Evolutionary conservation across 176 grass and related monocot genomes (phyloP).

Genomic region (Alloteropsis semialata): DNA sequence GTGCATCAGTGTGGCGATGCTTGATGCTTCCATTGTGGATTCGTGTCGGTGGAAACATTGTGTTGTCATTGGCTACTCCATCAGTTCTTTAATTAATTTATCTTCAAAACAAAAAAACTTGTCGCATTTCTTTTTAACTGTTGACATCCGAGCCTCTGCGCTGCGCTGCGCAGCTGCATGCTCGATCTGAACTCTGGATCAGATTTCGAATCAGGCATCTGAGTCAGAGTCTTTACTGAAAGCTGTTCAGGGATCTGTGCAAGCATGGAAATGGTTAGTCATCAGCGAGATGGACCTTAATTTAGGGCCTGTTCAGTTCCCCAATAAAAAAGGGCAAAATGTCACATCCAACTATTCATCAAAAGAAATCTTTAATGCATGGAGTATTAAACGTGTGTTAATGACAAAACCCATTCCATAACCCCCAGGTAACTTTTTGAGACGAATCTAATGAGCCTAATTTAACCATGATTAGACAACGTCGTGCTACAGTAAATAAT

Average conservation of each 20-base stretch:
- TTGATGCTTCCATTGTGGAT: not conserved
- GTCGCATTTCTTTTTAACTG: not conserved
- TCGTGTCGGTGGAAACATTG: conserved; percentile 6
- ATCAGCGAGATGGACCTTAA: not conserved
- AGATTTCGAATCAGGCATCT: not conserved
- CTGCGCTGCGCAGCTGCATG: not conserved
- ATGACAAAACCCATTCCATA: no score
- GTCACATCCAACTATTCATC: no score
- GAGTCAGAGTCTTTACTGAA: not conserved
- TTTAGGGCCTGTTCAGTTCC: no score
- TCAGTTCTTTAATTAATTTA: not conserved
- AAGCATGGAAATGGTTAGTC: not conserved
- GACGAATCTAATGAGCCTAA: no score
- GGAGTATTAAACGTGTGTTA: no score
- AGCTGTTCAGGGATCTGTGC: not conserved
- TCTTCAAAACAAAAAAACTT: not conserved
- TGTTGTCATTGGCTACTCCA: not conserved
- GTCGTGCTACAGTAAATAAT: no score
- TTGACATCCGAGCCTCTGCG: not conserved
- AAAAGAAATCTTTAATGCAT: no score
- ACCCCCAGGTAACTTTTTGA: no score
- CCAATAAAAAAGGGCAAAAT: no score
- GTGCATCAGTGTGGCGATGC: no score
- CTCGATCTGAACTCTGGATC: not conserved
- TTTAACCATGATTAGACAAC: no score